phyloP scores from a whole-genome alignment of 2,329 filamentous ascomycete species.

The Thelonectria olida region DNA sequence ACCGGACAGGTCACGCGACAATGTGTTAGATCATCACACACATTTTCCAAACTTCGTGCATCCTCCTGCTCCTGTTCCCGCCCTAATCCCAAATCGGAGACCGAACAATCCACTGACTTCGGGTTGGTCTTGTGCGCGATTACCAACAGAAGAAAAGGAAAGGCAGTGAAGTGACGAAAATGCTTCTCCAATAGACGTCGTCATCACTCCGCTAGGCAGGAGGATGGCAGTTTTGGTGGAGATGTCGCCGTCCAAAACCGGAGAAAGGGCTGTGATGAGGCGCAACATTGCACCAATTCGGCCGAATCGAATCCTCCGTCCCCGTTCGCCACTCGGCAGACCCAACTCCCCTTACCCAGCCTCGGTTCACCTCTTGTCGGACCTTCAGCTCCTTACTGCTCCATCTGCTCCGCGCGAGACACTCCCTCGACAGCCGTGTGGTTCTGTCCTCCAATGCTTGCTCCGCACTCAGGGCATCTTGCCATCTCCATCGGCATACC shows the following conservation, averaged over 20 bases:
- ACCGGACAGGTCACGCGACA: conserved; percentile 38
- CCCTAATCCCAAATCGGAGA: conserved; percentile 35
- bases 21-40: conserved; percentile 3
- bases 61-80: neutral
- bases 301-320: conserved; percentile 20
- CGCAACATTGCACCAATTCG: conserved; percentile 25
- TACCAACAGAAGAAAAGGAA: conserved; percentile 24
- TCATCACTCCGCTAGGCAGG: conserved; percentile 18
- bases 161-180: conserved; percentile 3
- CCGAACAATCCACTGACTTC: conserved; percentile 22
- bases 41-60: neutral
- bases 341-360: conserved; percentile 22
- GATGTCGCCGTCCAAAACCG: neutral
- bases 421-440: no score
- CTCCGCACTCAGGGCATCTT: no score
- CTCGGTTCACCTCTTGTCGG: conserved; percentile 2
- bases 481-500: no score
- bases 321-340: neutral
- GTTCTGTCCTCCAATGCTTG: no score
- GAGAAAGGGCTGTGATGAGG: neutral
- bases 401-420: no score
- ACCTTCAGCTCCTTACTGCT: no score
- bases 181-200: conserved; percentile 11
- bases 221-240: neutral
- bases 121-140: conserved; percentile 37